Evolutionary conservation across 805 yeast species (phyloP), one percentile per base, ranked within the genome.

Genomic region (Candida montana): DNA sequence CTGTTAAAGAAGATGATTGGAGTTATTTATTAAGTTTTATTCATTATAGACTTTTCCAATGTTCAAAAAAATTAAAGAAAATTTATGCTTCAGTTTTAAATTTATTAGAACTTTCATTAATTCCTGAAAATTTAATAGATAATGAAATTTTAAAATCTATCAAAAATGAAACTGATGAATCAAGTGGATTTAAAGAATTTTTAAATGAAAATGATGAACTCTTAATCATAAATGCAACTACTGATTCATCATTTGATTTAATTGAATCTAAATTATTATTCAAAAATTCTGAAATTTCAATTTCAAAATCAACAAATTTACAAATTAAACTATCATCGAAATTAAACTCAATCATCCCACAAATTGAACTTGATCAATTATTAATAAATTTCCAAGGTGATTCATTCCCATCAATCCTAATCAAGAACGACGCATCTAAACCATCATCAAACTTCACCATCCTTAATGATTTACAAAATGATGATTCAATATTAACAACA

Each of bases 1-100:
- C 57, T 2, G 61, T 71, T 44, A 61, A 64, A 38, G 58, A 59
- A 26, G 79, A 68, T 31, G 48, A 54, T 5, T 76, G 81, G 80
- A 44, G 43, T 8, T 29, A 42, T 7, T 47, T 75, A 2, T 53
- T 64, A 6, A 53, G 57, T 0, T 29, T 55, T 4, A 54, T 74
- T 4, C 49, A 71, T 7, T 48, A 55, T 29, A 67, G 66, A 37
- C 50, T 77, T 11, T 54, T 69, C 15, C 50, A 56, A 21, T 72
- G 77, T 41, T 69, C 64, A 31, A 35, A 58, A 7, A 47, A 59
- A 28, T 44, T 68, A 35, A 48, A 51, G 7, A 62, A 61, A 36
- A 42, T 43, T 39, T 59, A 48, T 48, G 70, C 64, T 18, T 59
- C 70, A 0, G 52, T 62, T 17, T 31, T 57, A 18, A 63, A 61